phyloP scores from a whole-genome alignment of 2,329 filamentous ascomycete species.

The Tolypocladium inflatum region DNA sequence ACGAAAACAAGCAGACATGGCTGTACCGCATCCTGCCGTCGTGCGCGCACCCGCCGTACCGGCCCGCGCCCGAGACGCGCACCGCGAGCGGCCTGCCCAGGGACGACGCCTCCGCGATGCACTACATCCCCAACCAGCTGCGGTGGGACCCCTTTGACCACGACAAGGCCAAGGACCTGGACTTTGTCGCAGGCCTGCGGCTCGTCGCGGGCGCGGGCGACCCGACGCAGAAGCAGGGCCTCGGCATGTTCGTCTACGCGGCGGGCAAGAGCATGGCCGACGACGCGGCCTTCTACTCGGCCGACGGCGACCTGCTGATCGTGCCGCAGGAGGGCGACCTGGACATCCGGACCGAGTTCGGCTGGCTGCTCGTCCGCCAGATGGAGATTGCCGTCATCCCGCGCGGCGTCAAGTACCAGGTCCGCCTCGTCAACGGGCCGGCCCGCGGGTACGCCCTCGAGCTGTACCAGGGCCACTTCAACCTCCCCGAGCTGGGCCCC shows the following conservation, averaged over 20 bases:
- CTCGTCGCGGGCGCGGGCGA: conserved; percentile 72
- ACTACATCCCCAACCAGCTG: conserved; percentile 61
- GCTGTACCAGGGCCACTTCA: conserved; percentile 63
- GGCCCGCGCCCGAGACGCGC: conserved; percentile 33
- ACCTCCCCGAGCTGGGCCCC: conserved; percentile 62
- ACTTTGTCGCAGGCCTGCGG: conserved; percentile 60
- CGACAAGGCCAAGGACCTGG: conserved; percentile 44
- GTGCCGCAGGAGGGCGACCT: conserved; percentile 66
- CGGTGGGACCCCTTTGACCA: conserved; percentile 76
- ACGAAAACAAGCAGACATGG: conserved; percentile 63
- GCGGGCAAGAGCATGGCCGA: conserved; percentile 68
- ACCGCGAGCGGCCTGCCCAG: conserved; percentile 3
- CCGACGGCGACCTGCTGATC: conserved; percentile 70
- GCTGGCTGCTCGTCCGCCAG: conserved; percentile 63
- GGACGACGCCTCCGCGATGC: conserved; percentile 13
- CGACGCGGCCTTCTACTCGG: conserved; percentile 73
- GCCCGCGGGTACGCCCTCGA: conserved; percentile 68
- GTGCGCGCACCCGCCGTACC: conserved; percentile 41
- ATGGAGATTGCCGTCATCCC: conserved; percentile 73
- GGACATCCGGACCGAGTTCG: conserved; percentile 71
- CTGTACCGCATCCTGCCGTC: conserved; percentile 61
- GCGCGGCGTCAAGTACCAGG: conserved; percentile 63
- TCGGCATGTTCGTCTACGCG: conserved; percentile 75
- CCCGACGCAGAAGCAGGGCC: conserved; percentile 65
- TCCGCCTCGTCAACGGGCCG: conserved; percentile 51